Conservation (phyloP, 345 rosid species). For the Pugionium dolabratum region DNA sequence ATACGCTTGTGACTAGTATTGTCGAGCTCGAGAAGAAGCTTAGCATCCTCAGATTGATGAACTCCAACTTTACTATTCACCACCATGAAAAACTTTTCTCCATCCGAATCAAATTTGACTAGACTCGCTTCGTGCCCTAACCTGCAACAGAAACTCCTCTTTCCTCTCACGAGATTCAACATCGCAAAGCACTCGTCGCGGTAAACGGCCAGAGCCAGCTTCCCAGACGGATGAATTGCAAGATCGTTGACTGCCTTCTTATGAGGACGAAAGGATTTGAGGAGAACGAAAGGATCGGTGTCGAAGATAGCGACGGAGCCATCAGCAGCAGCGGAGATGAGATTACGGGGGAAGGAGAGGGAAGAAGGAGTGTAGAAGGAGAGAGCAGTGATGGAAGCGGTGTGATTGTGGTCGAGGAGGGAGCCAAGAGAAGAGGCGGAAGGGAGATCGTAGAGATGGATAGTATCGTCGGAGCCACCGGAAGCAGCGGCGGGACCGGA, state of each 20-base stretch:
- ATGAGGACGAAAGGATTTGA: conserved; percentile 66
- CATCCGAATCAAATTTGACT: conserved; percentile 58
- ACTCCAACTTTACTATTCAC: conserved; percentile 59
- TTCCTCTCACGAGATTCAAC: conserved; percentile 88
- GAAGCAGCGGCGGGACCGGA: conserved; percentile 84
- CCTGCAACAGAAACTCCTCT: conserved; percentile 74
- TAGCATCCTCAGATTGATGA: conserved; percentile 89
- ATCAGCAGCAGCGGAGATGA: conserved; percentile 75
- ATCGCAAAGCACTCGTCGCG: conserved; percentile 82
- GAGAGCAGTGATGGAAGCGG: conserved; percentile 74
- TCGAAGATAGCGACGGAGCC: conserved; percentile 83
- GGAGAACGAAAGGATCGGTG: conserved; percentile 78
- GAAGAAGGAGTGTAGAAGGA: conserved; percentile 72
- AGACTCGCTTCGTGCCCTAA: conserved; percentile 72
- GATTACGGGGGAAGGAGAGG: conserved; percentile 84
- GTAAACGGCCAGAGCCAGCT: conserved; percentile 75
- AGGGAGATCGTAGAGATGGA: conserved; percentile 83
- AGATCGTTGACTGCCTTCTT: conserved; percentile 72
- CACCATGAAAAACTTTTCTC: conserved; percentile 80
- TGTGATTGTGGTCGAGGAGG: conserved; percentile 61
- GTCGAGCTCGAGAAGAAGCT: conserved; percentile 61
- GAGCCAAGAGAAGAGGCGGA: conserved; percentile 84
- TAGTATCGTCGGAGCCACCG: conserved; percentile 76
- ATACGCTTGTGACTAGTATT: conserved; percentile 54
- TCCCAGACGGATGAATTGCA: conserved; percentile 78